Conservation (phyloP, 352 stramenopile species). For the Phytopythium litorale region DNA sequence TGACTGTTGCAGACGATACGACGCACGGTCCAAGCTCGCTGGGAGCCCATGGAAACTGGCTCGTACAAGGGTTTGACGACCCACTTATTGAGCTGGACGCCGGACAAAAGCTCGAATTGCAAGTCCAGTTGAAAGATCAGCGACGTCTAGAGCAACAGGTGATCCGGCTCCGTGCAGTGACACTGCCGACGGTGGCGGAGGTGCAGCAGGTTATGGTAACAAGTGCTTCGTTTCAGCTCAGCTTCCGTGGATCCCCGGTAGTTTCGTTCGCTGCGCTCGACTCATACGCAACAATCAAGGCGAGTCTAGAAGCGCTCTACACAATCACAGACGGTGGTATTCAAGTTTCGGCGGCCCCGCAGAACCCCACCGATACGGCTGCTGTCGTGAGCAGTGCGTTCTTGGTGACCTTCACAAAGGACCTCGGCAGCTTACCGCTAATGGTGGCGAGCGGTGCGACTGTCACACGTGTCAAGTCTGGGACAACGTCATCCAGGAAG, state of each 20-base stretch:
- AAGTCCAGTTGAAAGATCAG: conserved; percentile 90
- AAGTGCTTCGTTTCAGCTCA: conserved; percentile 37
- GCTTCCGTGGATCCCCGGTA: conserved; percentile 52
- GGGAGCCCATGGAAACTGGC: conserved; percentile 58
- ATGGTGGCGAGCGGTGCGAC: conserved; percentile 21
- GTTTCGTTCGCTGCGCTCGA: conserved; percentile 31
- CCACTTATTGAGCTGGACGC: conserved; percentile 52
- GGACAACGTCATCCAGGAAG: conserved; percentile 42
- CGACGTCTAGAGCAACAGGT: conserved; percentile 66
- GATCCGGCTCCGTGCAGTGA: conserved; percentile 52
- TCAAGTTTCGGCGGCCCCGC: conserved; percentile 44
- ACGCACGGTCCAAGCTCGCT: conserved; percentile 75
- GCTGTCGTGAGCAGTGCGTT: conserved; percentile 37
- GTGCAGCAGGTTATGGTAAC: conserved; percentile 57
- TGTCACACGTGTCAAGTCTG: conserved; percentile 25
- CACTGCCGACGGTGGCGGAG: conserved; percentile 35
- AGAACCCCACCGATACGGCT: conserved; percentile 21
- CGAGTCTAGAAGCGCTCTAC: conserved; percentile 69
- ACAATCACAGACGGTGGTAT: conserved; percentile 83
- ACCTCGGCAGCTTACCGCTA: conserved; percentile 46
- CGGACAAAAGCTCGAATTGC: conserved; percentile 60
- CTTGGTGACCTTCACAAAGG: conserved; percentile 64
- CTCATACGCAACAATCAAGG: conserved; percentile 37
- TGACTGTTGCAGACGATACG: conserved; percentile 70
- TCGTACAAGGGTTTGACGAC: conserved; percentile 60